These are phyloP conservation scores for Zalaria sp. DNA, from an alignment of 2,329 filamentous ascomycete species.

Conservation along the genomic window DNA sequence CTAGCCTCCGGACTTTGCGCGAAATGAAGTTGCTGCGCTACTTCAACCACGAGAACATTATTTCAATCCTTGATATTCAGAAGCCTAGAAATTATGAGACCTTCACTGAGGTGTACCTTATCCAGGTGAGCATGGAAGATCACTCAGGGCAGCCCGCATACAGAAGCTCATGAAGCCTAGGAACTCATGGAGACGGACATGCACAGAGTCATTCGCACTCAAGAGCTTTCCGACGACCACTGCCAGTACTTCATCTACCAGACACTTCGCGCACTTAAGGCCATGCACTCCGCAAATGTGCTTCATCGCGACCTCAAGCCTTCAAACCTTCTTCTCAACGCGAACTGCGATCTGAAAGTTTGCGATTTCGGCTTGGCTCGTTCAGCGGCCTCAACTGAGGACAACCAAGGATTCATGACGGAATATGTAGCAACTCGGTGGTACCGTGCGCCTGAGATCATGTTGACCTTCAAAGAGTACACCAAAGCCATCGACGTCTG, in stretches of 20 bases:
- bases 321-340: conserved; percentile 90
- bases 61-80: conserved; percentile 97
- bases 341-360: conserved; percentile 97
- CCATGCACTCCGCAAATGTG: conserved; percentile 98
- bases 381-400: conserved; percentile 90
- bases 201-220: conserved; percentile 96
- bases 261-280: conserved; percentile 91
- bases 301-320: conserved; percentile 95
- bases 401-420: conserved; percentile 99
- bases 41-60: conserved; percentile 99
- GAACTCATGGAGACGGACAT: conserved; percentile 96
- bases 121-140: conserved; percentile 91
- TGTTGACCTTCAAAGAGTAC: conserved; percentile 99
- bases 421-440: conserved; percentile 99
- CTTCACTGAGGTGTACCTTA: conserved; percentile 96
- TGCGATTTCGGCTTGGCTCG: conserved; percentile 92
- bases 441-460: conserved; percentile 98
- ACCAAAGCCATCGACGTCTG: conserved; percentile 99
- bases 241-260: conserved; percentile 99
- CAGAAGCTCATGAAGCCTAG: conserved; percentile 43
- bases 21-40: conserved; percentile 99
- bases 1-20: conserved; percentile 79
- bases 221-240: conserved; percentile 96
- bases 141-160: conserved; percentile 39
- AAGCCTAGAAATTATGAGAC: conserved; percentile 91